Conservation (phyloP, 306 rosid genomes). For the Biancaea sappan region DNA sequence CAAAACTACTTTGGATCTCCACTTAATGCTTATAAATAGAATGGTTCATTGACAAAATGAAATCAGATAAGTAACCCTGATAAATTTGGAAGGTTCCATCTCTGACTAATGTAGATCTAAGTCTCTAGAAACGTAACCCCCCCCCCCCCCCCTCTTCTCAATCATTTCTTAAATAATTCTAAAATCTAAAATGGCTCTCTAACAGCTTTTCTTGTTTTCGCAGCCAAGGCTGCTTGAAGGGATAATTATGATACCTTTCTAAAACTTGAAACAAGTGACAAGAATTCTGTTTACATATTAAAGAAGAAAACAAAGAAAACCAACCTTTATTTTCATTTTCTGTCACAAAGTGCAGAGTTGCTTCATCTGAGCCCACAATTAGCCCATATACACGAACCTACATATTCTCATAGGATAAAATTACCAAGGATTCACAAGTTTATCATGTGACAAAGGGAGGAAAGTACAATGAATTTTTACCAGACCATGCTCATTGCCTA, state of each 20-base stretch:
- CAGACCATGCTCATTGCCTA: conserved; percentile 73
- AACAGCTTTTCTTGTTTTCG: conserved; percentile 21
- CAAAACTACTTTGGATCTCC: too few relatives aligned
- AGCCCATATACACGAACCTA: conserved; percentile 76
- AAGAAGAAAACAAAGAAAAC: conserved; percentile 18
- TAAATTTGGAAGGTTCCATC: not conserved
- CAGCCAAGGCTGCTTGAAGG: conserved; percentile 14
- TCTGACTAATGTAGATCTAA: not conserved
- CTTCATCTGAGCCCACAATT: conserved; percentile 45
- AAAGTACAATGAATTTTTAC: conserved; percentile 46
- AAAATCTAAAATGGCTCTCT: conserved; percentile 21
- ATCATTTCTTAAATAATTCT: conserved; percentile 7
- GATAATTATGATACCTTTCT: conserved; percentile 8
- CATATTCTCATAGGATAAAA: conserved; percentile 40
- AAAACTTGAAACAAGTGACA: conserved; percentile 22
- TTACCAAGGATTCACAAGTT: conserved; percentile 32
- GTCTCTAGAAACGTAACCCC: not conserved
- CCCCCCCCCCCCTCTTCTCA: not conserved
- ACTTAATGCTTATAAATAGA: not conserved
- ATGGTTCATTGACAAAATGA: not conserved
- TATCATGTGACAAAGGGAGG: conserved; percentile 25
- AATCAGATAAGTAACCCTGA: conserved; percentile 7
- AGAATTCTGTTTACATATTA: conserved; percentile 24
- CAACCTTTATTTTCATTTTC: conserved; percentile 70
- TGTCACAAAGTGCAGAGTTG: conserved; percentile 55